phyloP scores from a whole-genome alignment of 2,329 filamentous ascomycete species.

The Ceratocystis cacaofunesta region DNA sequence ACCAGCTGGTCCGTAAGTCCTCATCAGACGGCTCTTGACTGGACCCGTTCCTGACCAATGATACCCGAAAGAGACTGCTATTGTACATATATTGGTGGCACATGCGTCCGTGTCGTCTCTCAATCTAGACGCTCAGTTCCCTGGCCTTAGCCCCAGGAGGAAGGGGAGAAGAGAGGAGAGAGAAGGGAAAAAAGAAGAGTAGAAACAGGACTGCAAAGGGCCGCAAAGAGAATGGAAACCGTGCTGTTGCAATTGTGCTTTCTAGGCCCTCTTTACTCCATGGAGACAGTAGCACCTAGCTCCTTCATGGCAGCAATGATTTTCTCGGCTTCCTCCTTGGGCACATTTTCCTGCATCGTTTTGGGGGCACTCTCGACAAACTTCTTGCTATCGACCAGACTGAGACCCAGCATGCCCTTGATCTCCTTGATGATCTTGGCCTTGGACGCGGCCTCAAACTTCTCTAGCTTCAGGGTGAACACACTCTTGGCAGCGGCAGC shows the following conservation, averaged over 20 bases:
- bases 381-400: conserved; percentile 99
- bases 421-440: conserved; percentile 99
- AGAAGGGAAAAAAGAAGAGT: not conserved
- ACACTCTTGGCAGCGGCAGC: conserved; percentile 90
- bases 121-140: not conserved
- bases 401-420: conserved; percentile 87
- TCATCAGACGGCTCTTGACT: not conserved
- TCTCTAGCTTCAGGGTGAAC: conserved; percentile 88
- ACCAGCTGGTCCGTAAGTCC: not conserved
- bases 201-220: conserved; percentile 4
- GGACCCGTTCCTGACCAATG: conserved; percentile 4
- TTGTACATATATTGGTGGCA: conserved; percentile 5
- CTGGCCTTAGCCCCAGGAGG: not conserved
- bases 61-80: conserved; percentile 3
- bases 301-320: conserved; percentile 90
- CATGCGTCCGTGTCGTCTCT: not conserved
- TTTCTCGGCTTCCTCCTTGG: conserved; percentile 99
- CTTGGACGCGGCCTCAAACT: conserved; percentile 77
- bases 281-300: conserved; percentile 71
- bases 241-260: no score
- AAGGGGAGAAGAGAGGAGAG: not conserved
- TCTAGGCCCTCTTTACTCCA: conserved; percentile 52
- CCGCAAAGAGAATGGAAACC: conserved; percentile 2
- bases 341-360: conserved; percentile 95
- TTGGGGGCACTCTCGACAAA: conserved; percentile 98